Percentiles rank a stretch among this genome's conserved stretches.
Conservation (phyloP, 73 alveolate species). For the Symbiodinium pilosum region DNA sequence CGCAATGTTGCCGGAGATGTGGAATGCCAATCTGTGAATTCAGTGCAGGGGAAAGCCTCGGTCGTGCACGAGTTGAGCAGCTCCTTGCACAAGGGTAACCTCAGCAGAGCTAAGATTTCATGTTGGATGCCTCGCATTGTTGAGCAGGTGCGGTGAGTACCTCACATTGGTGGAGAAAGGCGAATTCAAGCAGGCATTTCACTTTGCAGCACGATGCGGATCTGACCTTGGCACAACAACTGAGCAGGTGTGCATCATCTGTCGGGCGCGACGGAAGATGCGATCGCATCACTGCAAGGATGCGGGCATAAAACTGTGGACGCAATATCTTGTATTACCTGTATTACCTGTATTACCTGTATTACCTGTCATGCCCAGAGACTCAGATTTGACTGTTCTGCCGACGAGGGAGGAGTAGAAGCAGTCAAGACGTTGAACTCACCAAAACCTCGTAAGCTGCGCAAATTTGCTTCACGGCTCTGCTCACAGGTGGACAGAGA, state of each 20-base stretch:
- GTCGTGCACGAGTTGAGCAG: conserved; percentile 65
- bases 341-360: too few species aligned
- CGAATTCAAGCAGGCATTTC: conserved; percentile 58
- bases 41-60: conserved; percentile 6
- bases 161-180: conserved; percentile 78
- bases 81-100: conserved; percentile 21
- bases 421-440: too few species aligned
- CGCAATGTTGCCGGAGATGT: not conserved
- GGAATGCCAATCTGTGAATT: not conserved
- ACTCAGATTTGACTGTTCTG: too few species aligned
- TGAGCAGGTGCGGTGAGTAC: conserved; percentile 35
- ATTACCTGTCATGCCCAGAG: too few species aligned
- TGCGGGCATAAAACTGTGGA: not conserved
- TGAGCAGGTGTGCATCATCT: conserved; percentile 38
- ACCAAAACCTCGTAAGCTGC: too few species aligned
- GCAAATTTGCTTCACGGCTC: too few species aligned
- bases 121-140: too few species aligned
- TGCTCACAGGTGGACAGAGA: too few species aligned
- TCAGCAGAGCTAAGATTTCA: not conserved
- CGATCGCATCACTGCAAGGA: conserved; percentile 91
- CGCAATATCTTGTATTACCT: too few species aligned
- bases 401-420: too few species aligned
- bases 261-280: conserved; percentile 63
- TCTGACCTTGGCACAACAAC: not conserved
- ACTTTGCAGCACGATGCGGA: not conserved